Percentiles rank a stretch among this genome's conserved stretches.
phyloP scores from a whole-genome alignment of 2,329 filamentous ascomycete species.

The Ophiostoma triangulosporum region DNA sequence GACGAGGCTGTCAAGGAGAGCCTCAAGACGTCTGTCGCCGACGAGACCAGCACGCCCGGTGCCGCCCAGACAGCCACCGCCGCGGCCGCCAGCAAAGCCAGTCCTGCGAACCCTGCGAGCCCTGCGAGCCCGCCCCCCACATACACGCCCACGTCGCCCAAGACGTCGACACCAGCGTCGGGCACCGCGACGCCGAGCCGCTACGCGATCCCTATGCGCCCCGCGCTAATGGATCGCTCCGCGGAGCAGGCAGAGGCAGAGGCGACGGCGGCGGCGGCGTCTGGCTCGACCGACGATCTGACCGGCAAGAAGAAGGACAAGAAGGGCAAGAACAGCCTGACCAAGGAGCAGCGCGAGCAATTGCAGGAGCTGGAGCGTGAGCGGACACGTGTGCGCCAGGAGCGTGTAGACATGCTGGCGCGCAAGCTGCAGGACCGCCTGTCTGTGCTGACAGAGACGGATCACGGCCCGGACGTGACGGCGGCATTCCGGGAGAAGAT shows the following conservation, averaged over 20 bases:
- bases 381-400: slow-evolving; percentile 64
- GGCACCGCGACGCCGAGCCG: slow-evolving; percentile 26
- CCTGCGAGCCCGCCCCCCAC: background rate
- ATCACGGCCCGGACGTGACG: slow-evolving; percentile 76
- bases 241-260: slow-evolving; percentile 66
- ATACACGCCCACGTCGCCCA: slow-evolving; percentile 5
- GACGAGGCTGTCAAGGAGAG: slow-evolving; percentile 39
- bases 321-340: slow-evolving; percentile 72
- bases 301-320: slow-evolving; percentile 37
- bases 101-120: background rate
- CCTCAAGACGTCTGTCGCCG: slow-evolving; percentile 27
- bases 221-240: slow-evolving; percentile 71
- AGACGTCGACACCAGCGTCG: slow-evolving; percentile 22
- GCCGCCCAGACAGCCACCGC: slow-evolving; percentile 5
- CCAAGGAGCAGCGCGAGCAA: slow-evolving; percentile 87
- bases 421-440: slow-evolving; percentile 82
- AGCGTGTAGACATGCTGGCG: slow-evolving; percentile 73
- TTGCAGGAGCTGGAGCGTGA: slow-evolving; percentile 80
- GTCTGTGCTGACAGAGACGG: slow-evolving; percentile 93
- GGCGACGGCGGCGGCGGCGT: slow-evolving; percentile 40
- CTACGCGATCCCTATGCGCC: slow-evolving; percentile 57
- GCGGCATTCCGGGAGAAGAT: slow-evolving; percentile 88
- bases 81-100: slow-evolving; percentile 8
- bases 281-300: slow-evolving; percentile 27
- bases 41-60: slow-evolving; percentile 13